Conservation (phyloP, 1,284 basidiomycete species). For the Papiliotrema flavescens region DNA sequence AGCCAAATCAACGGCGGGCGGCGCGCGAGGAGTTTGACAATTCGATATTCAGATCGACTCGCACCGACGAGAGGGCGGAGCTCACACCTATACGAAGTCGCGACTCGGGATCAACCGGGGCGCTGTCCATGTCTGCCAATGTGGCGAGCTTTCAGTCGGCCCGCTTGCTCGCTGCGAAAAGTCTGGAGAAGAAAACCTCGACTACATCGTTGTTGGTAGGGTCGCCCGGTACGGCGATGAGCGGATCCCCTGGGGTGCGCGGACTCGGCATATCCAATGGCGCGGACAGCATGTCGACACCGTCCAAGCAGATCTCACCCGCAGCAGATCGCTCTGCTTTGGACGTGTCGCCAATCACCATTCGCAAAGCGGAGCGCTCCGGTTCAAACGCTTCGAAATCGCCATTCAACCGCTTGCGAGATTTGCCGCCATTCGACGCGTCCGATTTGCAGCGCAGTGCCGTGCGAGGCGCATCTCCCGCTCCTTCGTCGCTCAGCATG, state of each 20-base stretch:
- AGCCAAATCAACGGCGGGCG: slow-evolving; percentile 25
- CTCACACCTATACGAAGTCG: not conserved
- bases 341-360: not conserved
- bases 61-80: not conserved
- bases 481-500: slow-evolving; percentile 22
- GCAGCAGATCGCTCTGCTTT: too few relatives aligned
- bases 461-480: slow-evolving; percentile 19
- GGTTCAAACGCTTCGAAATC: slow-evolving; percentile 1
- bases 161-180: slow-evolving; percentile 24
- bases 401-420: slow-evolving; percentile 1
- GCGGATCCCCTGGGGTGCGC: not conserved
- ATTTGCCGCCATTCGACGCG: slow-evolving; percentile 4
- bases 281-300: not conserved
- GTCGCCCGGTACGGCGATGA: not conserved
- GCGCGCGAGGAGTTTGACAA: slow-evolving; percentile 38
- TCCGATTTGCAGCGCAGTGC: slow-evolving; percentile 22
- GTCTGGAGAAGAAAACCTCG: slow-evolving; percentile 16
- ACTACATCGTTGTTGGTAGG: not conserved
- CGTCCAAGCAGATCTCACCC: too few relatives aligned
- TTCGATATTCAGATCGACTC: slow-evolving; percentile 22
- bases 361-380: not conserved
- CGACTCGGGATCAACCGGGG: not conserved
- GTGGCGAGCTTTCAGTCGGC: slow-evolving; percentile 40
- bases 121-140: slow-evolving; percentile 2
- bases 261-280: slow-evolving; percentile 6